phyloP scores from a whole-genome alignment of 768 basidiomycete genomes.

The Pisolithus orientalis region DNA sequence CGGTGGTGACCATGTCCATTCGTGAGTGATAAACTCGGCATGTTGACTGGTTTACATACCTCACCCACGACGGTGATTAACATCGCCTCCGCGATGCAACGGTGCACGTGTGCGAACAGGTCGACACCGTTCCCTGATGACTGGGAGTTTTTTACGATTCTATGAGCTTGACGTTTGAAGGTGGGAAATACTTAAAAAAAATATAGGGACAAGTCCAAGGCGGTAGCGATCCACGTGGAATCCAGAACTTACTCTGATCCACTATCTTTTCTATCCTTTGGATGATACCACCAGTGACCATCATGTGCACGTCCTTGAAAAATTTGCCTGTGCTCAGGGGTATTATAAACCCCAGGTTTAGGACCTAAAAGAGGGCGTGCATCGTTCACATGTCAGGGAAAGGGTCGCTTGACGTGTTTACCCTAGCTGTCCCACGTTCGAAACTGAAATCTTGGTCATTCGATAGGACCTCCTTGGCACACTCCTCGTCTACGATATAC shows the following conservation, averaged over 20 bases:
- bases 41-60: conserved; percentile 6
- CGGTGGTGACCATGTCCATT: background rate
- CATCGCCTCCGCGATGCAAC: conserved; percentile 28
- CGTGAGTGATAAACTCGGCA: background rate
- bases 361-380: conserved; percentile 12
- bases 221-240: background rate
- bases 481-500: conserved; percentile 26
- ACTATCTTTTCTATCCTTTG: conserved; percentile 22
- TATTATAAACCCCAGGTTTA: conserved; percentile 26
- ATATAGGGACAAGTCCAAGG: background rate
- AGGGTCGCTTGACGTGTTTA: conserved; percentile 2
- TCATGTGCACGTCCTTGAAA: conserved; percentile 4
- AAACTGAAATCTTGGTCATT: conserved; percentile 28
- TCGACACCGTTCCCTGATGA: conserved; percentile 6
- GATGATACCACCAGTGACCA: conserved; percentile 10
- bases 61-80: conserved; percentile 25
- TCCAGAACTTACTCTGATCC: conserved; percentile 7
- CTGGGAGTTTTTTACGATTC: conserved; percentile 8
- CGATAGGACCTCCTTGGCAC: conserved; percentile 22
- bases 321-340: background rate
- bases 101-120: conserved; percentile 24
- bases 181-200: conserved; percentile 16
- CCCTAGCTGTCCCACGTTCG: conserved; percentile 26
- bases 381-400: background rate
- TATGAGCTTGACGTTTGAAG: conserved; percentile 18